Base-by-base conservation (phyloP, 225 moss, liverwort and hornwort genomes). In the Polytrichum commune region DNA sequence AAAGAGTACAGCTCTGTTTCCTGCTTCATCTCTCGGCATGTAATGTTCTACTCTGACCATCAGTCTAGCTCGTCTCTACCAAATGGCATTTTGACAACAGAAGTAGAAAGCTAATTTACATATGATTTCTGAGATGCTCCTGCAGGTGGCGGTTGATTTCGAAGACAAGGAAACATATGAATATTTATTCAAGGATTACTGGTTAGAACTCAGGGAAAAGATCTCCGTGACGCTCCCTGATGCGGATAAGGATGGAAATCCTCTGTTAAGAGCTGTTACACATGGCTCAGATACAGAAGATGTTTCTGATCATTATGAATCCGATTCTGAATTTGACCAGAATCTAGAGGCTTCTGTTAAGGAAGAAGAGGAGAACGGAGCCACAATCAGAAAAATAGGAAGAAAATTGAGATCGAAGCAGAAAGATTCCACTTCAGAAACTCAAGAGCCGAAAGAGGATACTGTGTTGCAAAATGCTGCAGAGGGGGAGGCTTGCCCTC, bases 121-220 rank as follows among this genome's bases (percentile, higher is more conserved):
- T 46, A 46, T 46, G 46, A 46, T 13, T 46, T 46, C 46, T 46
- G 46, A 3, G 46, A 46, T 46, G 38, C 16, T 13, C 46, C 46
- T 46, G 46, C 68, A 97, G 97, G 97, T 98, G 67, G 92, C 91
- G 80, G 97, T 98, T 62, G 97, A 98, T 69, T 98, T 98, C 57
- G 85, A 90, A 16, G 97, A 98, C 78, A 89, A 86, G 74, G 97
- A 98, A 78, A 98, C 97, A 0, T 94, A 94, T 32, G 97, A 98
- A 61, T 91, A 92, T 75, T 80, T 98, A 72, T 98, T 94, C 28
- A 98, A 94, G 77, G 94, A 94, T 16, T 98, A 98, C 77, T 98
- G 97, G 97, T 81, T 71, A 32, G 90, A 90, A 33, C 72, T 94
- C 20, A 98, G 93, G 75, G 76, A 63, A 18, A 90, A 76, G 81